phyloP scores from a whole-genome alignment of 2,329 filamentous ascomycete genomes.

The Eutypa lata region DNA sequence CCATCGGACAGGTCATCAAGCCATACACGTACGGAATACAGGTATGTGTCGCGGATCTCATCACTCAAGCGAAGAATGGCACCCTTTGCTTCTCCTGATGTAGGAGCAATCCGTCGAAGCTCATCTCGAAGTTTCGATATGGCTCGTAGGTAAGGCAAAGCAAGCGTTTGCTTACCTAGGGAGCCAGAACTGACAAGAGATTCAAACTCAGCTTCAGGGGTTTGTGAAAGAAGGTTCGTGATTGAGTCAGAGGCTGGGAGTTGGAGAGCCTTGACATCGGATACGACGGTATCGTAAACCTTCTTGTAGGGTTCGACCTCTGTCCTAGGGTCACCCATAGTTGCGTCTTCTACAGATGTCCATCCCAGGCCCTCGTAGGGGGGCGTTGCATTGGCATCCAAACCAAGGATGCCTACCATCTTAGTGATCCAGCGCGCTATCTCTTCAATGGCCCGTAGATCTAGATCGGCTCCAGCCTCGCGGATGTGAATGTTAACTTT shows the following conservation, averaged over 20 bases:
- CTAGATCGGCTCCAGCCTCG: slow-evolving; percentile 41
- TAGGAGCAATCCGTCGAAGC: slow-evolving; percentile 53
- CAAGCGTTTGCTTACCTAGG: slow-evolving; percentile 50
- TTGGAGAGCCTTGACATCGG: slow-evolving; percentile 44
- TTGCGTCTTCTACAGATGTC: slow-evolving; percentile 38
- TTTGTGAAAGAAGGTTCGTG: slow-evolving; percentile 37
- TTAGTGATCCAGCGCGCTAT: slow-evolving; percentile 78
- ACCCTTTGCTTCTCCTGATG: slow-evolving; percentile 56
- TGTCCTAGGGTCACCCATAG: slow-evolving; percentile 40
- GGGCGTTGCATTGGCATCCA: slow-evolving; percentile 59
- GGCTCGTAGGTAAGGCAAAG: slow-evolving; percentile 52
- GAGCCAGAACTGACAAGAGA: slow-evolving; percentile 41
- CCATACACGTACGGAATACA: slow-evolving; percentile 81
- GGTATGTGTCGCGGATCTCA: slow-evolving; percentile 72
- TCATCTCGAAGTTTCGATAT: slow-evolving; percentile 59
- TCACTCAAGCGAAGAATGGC: slow-evolving; percentile 76
- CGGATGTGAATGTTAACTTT: slow-evolving; percentile 65
- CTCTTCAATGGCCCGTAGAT: slow-evolving; percentile 47
- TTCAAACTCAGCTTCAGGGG: slow-evolving; percentile 46
- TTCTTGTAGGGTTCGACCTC: slow-evolving; percentile 46
- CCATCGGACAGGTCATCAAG: slow-evolving; percentile 74
- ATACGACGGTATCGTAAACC: slow-evolving; percentile 42
- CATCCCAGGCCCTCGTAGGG: slow-evolving; percentile 58
- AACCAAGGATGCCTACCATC: slow-evolving; percentile 80
- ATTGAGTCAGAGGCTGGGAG: slow-evolving; percentile 45